Evolutionary conservation across 495 filamentous ascomycete genomes (phyloP), one percentile per base, ranked within the genome.

Genomic region (Geopyxis carbonaria): DNA sequence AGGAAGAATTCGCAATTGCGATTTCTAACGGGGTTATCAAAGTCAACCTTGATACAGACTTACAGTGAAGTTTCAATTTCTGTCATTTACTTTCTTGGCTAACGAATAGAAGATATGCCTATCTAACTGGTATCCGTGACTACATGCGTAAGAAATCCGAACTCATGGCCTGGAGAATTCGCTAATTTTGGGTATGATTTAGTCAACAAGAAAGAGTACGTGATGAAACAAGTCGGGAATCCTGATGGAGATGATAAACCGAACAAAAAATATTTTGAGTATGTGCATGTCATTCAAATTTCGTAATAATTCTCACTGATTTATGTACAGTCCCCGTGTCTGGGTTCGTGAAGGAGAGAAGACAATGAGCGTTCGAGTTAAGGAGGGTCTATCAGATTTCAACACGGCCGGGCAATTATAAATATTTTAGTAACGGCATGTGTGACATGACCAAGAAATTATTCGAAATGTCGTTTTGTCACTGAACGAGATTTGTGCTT

Each of bases 261-360:
- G 50, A 95, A 97, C 73, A 97, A 97, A 78, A 94, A 93, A 70
- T 87, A 70, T 75, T 95, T 89, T 63, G 87, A 94, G 55, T 47
- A 45, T 44, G 48, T 37, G 15, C n/a, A 3, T n/a, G n/a, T n/a
- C 10, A 2, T 18, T 8, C n/a, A 22, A 14, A 37, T 16, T 16
- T 8, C 5, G 7, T 19, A 10, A 15, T 31, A 31, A 31, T 5
- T 9, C n/a, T 29, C 23, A 41, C 28, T 8, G 18, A 31, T 34
- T 20, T 42, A 22, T 45, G 37, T 28, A n/a, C 50, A 59, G 45
- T 45, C 64, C 61, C 15, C 58, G 65, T 35, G 76, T 81, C 48
- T 82, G 78, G 79, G 78, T 95, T 32, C 79, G 87, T 44, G 84
- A 91, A 67, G 87, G 87, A 53, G 87, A 95, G 73, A 89, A 93